A percentile compares a stretch with the other conserved stretches of the same genome.
Evolutionary conservation across 2,329 filamentous ascomycete species (phyloP).

Genomic region (Cercospora brassicicola): DNA sequence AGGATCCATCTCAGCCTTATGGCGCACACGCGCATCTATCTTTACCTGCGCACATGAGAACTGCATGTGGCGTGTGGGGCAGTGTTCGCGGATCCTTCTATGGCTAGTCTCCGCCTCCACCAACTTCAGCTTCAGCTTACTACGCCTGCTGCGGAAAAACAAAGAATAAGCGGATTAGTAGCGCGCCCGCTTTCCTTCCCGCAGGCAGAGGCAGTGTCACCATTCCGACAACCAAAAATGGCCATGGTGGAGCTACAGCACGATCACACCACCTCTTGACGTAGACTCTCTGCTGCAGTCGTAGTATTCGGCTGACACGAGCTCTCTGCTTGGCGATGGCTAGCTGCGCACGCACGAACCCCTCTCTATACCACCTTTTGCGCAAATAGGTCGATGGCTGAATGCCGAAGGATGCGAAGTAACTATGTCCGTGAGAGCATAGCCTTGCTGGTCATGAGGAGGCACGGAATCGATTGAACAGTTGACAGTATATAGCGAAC

Average conservation of each 20-base stretch:
- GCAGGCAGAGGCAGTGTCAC: slow-evolving; percentile 1
- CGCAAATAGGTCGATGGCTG: background rate
- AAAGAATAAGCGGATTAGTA: background rate
- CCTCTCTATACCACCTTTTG: background rate
- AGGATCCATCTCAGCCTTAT: background rate
- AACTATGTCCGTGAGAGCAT: background rate
- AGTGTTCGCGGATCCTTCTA: background rate
- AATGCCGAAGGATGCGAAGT: background rate
- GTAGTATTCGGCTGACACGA: slow-evolving; percentile 4
- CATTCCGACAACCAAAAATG: background rate
- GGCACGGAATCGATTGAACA: background rate
- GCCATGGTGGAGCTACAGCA: background rate
- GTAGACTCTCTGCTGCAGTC: background rate
- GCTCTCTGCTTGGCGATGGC: background rate
- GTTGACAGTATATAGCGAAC: background rate
- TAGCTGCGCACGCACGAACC: background rate
- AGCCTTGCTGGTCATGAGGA: background rate
- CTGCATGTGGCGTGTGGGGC: background rate
- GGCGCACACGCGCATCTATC: background rate
- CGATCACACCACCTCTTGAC: background rate
- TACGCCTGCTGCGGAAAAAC: background rate
- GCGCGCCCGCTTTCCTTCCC: background rate
- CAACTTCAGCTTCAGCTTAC: slow-evolving; percentile 1
- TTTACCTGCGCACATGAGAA: background rate
- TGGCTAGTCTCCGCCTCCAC: slow-evolving; percentile 1